A percentile compares a stretch with the other conserved stretches of the same genome.
These are phyloP conservation scores for Raffaelea ambrosiae DNA, from an alignment of 2,329 filamentous ascomycete species.

Conservation along the genomic window DNA sequence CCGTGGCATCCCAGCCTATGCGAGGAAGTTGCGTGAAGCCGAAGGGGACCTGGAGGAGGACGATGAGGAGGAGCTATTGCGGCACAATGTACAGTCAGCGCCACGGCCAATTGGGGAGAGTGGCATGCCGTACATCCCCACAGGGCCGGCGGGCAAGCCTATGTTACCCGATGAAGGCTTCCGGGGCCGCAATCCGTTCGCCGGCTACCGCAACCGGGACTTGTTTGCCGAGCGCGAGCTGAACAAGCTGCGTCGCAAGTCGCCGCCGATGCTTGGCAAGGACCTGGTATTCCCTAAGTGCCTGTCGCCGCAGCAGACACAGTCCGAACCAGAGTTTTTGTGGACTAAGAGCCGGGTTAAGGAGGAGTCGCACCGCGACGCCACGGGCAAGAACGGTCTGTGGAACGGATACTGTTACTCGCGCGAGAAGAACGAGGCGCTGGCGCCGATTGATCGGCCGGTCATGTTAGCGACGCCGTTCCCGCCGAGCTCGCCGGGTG, in stretches of 20 bases:
- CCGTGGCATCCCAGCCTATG: slow-evolving; percentile 11
- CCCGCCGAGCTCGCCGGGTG: slow-evolving; percentile 29
- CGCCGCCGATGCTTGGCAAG: slow-evolving; percentile 80
- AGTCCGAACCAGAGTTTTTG: slow-evolving; percentile 70
- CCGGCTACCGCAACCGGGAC: slow-evolving; percentile 34
- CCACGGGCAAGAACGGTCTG: slow-evolving; percentile 54
- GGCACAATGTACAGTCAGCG: slow-evolving; percentile 3
- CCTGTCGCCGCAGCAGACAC: slow-evolving; percentile 72
- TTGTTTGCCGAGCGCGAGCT: slow-evolving; percentile 36
- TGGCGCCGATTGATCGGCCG: slow-evolving; percentile 37
- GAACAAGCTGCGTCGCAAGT: slow-evolving; percentile 40
- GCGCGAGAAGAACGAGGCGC: slow-evolving; percentile 22
- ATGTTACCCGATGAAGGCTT: slow-evolving; percentile 33
- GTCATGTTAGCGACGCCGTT: slow-evolving; percentile 43
- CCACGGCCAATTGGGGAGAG: slow-evolving; percentile 21
- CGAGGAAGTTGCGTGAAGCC: slow-evolving; percentile 9
- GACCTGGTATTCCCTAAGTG: slow-evolving; percentile 77
- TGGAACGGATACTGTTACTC: slow-evolving; percentile 67
- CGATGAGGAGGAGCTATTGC: slow-evolving; percentile 10
- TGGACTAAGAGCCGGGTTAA: slow-evolving; percentile 36
- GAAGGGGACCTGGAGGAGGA: slow-evolving; percentile 13
- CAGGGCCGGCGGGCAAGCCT: background rate
- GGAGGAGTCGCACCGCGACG: slow-evolving; percentile 43
- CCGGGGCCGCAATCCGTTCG: slow-evolving; percentile 33
- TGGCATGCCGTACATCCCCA: slow-evolving; percentile 18